Base-by-base conservation (phyloP, 768 basidiomycete genomes). In the Guyanaporus albipodus region DNA sequence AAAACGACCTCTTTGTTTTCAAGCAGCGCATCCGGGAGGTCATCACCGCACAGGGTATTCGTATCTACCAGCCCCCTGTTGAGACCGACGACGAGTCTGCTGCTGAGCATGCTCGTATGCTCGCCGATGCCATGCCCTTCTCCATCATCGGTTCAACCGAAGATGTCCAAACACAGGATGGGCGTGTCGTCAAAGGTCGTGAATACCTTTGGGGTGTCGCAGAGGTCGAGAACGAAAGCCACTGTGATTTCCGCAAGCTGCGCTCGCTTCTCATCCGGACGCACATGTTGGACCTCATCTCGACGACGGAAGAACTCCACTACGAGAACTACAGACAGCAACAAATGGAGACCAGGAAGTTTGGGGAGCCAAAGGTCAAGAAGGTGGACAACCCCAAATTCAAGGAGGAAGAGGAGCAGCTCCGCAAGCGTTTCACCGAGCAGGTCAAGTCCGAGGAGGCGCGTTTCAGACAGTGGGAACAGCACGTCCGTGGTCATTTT, bases 191-290 rank as follows among this genome's bases (percentile, higher is more conserved):
- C 63, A 98, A 98, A 71, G 96, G 96, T 37, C 85, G 96, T 59
- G 91, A 98, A 69, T 99, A 99, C 66, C 82, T 95, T 12, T 99
- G 96, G 96, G 96, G 96, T 76, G 93, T 99, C n/a, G 96, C 96
- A 8, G 96, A 99, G 76, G 95, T 99, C 51, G 96, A 99, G 72
- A 98, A 99, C 66, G 96, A 99, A 73, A 86, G 87, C 67, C 96
- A 99, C 72, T 99, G 96, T 66, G 96, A 98, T 71, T 99, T 99
- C 83, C 89, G 88, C 72, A 97, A 96, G 71, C 77, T 99, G 41
- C 88, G 96, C 44, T 91, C 92, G 10, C 77, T 98, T 33, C 77
- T 98, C 37, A 95, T 98, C 69, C 84, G 96, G 58, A 96, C 94
- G 12, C 91, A 97, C 76, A 98, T 99, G 96, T 75, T 98, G 47